A percentile compares a stretch with the other conserved stretches of the same genome.
Evolutionary conservation across 371 early-diverging fungal species (phyloP).

Genomic region (Batrachochytrium dendrobatidis): DNA sequence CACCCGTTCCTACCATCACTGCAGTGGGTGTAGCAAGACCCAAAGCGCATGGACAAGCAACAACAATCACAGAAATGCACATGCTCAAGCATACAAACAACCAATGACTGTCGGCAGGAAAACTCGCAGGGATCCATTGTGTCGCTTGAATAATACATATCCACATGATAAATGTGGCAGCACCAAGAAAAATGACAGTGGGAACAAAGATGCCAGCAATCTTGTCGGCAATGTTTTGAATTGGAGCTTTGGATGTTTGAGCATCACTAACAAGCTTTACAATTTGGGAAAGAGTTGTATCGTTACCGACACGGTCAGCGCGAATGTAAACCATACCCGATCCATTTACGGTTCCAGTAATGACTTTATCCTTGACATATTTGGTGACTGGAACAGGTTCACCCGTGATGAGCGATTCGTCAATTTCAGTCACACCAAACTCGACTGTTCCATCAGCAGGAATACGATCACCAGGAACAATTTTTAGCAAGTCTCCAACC

Average conservation of each 20-base stretch:
- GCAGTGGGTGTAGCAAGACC: conserved; percentile 95
- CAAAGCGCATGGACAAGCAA: conserved; percentile 95
- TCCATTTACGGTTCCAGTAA: conserved; percentile 92
- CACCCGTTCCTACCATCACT: conserved; percentile 93
- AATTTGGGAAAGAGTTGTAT: conserved; percentile 78
- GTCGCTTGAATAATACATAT: conserved; percentile 43
- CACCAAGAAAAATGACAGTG: conserved; percentile 60
- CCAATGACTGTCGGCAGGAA: conserved; percentile 52
- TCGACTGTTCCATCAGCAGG: conserved; percentile 89
- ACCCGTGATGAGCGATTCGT: conserved; percentile 98
- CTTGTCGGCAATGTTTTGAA: conserved; percentile 72
- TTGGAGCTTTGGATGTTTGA: conserved; percentile 78
- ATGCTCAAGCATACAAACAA: conserved; percentile 75
- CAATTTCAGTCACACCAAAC: conserved; percentile 66
- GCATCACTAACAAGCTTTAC: conserved; percentile 85
- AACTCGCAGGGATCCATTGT: conserved; percentile 45
- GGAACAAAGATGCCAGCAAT: conserved; percentile 92
- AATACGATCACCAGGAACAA: conserved; percentile 88
- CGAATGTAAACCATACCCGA: conserved; percentile 55
- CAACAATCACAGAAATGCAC: conserved; percentile 89
- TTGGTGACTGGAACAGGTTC: conserved; percentile 89
- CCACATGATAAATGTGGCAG: conserved; percentile 76
- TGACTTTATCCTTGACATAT: conserved; percentile 54
- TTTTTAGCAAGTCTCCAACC: conserved; percentile 71
- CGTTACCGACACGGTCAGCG: conserved; percentile 70